Percentiles rank a stretch among this genome's conserved stretches.
Conservation (phyloP, 139 green algal species). For the Chlorella sorokiniana region DNA sequence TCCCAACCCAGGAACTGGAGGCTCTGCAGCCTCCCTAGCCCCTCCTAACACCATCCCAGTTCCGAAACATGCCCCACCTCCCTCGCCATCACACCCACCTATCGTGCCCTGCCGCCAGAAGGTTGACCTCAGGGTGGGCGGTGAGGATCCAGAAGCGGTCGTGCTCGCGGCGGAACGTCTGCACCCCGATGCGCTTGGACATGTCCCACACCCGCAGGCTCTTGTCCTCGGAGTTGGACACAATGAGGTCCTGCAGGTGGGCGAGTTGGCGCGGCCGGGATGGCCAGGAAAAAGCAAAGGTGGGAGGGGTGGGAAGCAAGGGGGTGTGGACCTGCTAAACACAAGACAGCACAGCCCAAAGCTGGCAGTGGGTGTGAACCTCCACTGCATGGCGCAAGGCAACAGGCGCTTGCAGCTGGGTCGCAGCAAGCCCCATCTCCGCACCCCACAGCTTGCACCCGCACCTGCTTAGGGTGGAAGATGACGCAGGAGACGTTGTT, state of each 20-base stretch:
- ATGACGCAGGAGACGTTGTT: conserved; percentile 99
- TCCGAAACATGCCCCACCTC: too few relatives aligned
- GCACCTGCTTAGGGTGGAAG: conserved; percentile 94
- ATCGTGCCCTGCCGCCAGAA: conserved; percentile 98
- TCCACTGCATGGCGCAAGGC: too few relatives aligned
- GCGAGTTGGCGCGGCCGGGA: too few relatives aligned
- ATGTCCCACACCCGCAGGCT: conserved; percentile 99
- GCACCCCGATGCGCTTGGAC: conserved; percentile 93
- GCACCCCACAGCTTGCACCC: neutral
- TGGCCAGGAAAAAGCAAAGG: neutral
- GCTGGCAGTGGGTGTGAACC: too few relatives aligned
- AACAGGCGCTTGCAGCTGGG: neutral
- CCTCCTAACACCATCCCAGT: neutral
- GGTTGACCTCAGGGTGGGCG: conserved; percentile 97
- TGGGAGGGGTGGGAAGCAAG: neutral
- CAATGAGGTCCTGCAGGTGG: conserved; percentile 90
- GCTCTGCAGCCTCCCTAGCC: too few relatives aligned
- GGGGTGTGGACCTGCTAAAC: too few relatives aligned
- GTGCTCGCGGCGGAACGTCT: conserved; percentile 75
- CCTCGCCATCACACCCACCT: conserved; percentile 45
- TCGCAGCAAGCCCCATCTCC: too few relatives aligned
- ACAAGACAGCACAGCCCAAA: too few relatives aligned
- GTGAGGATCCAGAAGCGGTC: conserved; percentile 98
- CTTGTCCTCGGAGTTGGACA: conserved; percentile 99
- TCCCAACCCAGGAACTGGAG: too few relatives aligned